A percentile compares a stretch with the other conserved stretches of the same genome.
Evolutionary conservation across 2,329 filamentous ascomycete species (phyloP).

Genomic region (Venturia oleaginea): DNA sequence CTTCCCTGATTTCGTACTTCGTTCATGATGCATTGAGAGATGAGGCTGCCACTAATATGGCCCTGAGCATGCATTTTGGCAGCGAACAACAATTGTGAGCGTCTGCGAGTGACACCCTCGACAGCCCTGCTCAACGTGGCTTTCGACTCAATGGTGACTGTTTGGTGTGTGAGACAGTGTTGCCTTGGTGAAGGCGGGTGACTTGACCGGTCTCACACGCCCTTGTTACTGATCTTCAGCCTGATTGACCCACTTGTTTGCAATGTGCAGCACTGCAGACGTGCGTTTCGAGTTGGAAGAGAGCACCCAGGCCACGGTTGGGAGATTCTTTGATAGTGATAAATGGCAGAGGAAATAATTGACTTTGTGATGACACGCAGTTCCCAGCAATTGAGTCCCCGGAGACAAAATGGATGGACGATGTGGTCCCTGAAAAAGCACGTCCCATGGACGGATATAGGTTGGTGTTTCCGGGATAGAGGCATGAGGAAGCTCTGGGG

Average conservation of each 20-base stretch:
- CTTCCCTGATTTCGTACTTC: too few species aligned
- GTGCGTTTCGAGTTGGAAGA: too few species aligned
- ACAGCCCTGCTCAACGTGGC: neutral
- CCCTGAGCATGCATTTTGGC: neutral
- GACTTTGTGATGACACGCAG: neutral
- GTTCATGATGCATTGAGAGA: neutral
- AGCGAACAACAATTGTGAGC: neutral
- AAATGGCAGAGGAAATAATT: too few species aligned
- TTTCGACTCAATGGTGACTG: neutral
- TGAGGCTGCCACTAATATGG: neutral
- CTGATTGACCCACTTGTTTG: neutral
- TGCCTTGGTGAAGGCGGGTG: neutral
- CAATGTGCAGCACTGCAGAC: too few species aligned
- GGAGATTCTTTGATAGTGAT: too few species aligned
- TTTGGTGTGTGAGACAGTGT: neutral
- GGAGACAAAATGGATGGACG: neutral
- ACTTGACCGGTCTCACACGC: neutral
- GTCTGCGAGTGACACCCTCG: neutral
- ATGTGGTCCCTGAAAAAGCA: neutral
- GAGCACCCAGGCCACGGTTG: too few species aligned
- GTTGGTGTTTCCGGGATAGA: neutral
- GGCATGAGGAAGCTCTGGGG: slow-evolving; percentile 2
- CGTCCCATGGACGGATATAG: neutral
- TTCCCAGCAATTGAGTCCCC: neutral
- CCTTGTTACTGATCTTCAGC: neutral